Percentiles rank a stretch among this genome's conserved stretches.
Conservation (phyloP, 2,329 filamentous ascomycete genomes). For the Endocalyx cinctus region DNA sequence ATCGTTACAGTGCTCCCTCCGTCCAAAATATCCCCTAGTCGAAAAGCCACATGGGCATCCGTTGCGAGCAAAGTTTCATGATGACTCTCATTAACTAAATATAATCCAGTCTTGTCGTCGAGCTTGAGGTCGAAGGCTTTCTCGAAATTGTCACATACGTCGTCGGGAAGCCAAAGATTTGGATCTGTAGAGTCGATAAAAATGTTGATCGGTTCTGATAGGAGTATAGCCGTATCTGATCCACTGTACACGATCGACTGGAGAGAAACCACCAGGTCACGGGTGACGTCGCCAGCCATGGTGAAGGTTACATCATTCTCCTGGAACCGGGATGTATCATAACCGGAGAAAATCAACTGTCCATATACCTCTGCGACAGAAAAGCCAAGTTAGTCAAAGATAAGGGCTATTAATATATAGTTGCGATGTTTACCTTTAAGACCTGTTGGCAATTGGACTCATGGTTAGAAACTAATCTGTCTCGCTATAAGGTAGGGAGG, state of each 20-base stretch:
- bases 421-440: too few relatives aligned
- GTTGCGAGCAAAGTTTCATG: constrained; percentile 22
- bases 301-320: constrained; percentile 33
- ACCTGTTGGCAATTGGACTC: constrained; percentile 16
- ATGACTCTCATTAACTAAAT: constrained; percentile 30
- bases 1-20: constrained; percentile 28
- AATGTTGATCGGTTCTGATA: constrained; percentile 29
- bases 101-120: constrained; percentile 23
- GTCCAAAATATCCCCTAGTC: constrained; percentile 26
- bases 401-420: not conserved
- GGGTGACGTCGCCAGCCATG: constrained; percentile 29
- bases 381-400: constrained; percentile 15
- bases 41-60: constrained; percentile 28
- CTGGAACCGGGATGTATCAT: constrained; percentile 34
- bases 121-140: constrained; percentile 27
- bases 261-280: constrained; percentile 32
- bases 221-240: constrained; percentile 24
- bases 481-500: constrained; percentile 10
- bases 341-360: constrained; percentile 35
- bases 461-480: not conserved
- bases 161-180: constrained; percentile 29
- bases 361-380: constrained; percentile 31
- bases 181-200: constrained; percentile 33
- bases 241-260: constrained; percentile 35
- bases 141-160: constrained; percentile 29